Conservation (phyloP, 805 yeast genomes). For the Osmozyma mogii region DNA sequence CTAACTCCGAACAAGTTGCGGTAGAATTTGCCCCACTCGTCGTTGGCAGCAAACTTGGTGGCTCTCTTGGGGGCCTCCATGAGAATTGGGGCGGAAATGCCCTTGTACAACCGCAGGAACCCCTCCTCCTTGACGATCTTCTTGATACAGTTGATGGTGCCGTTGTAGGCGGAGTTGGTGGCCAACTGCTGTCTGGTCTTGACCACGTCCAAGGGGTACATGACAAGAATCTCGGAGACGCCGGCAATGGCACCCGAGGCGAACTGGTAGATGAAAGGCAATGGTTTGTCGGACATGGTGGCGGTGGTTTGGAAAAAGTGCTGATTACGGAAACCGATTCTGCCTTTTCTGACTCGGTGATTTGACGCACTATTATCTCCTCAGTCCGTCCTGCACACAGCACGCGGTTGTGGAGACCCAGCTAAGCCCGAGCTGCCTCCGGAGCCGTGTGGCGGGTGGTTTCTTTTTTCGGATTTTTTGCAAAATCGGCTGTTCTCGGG, state of each 20-base stretch:
- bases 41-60: slow-evolving; percentile 96
- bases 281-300: slow-evolving; percentile 21
- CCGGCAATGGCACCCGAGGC: slow-evolving; percentile 85
- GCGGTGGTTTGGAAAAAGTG: slow-evolving; percentile 1
- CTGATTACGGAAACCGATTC: no score
- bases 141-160: slow-evolving; percentile 75
- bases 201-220: slow-evolving; percentile 96
- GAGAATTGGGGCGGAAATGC: slow-evolving; percentile 90
- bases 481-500: no score
- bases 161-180: slow-evolving; percentile 58
- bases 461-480: no score
- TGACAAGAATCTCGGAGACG: slow-evolving; percentile 86
- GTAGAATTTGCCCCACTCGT: slow-evolving; percentile 89
- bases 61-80: slow-evolving; percentile 99
- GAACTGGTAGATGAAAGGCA: slow-evolving; percentile 91
- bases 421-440: no score
- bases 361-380: no score
- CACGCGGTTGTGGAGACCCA: no score
- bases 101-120: slow-evolving; percentile 73
- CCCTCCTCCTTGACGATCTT: slow-evolving; percentile 89
- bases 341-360: no score
- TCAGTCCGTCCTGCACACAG: no score
- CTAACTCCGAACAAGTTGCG: slow-evolving; percentile 59
- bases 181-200: slow-evolving; percentile 89
- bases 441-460: no score